These are phyloP conservation scores for Lipomyces sp. DNA, from an alignment of 805 yeast genomes.

Conservation along the genomic window DNA sequence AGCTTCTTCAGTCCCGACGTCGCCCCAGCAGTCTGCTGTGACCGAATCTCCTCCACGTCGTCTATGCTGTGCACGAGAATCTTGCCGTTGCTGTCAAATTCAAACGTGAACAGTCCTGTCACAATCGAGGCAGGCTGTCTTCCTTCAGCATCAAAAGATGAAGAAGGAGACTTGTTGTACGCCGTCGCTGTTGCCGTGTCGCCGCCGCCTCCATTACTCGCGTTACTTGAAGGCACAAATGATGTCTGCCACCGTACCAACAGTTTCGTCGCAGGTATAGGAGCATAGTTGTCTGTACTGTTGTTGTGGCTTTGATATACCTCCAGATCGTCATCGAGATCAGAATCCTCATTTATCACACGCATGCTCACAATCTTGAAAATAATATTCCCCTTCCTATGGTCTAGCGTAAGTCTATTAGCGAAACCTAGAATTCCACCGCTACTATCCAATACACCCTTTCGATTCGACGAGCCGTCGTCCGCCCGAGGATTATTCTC, in stretches of 20 bases:
- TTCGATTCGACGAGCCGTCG: neutral
- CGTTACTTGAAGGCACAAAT: slow-evolving; percentile 7
- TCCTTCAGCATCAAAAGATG: neutral
- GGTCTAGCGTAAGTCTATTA: slow-evolving; percentile 6
- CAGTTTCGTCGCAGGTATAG: slow-evolving; percentile 11
- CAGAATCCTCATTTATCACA: slow-evolving; percentile 5
- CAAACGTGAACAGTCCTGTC: slow-evolving; percentile 26
- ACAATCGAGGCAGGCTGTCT: slow-evolving; percentile 7
- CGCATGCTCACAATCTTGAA: slow-evolving; percentile 26
- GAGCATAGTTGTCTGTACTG: neutral
- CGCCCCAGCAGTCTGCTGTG: slow-evolving; percentile 3
- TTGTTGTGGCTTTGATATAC: neutral
- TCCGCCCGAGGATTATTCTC: neutral
- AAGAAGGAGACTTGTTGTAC: too few relatives aligned
- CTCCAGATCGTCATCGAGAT: neutral
- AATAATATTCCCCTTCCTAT: slow-evolving; percentile 11
- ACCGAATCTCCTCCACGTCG: slow-evolving; percentile 22
- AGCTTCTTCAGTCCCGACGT: slow-evolving; percentile 8
- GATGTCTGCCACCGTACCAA: slow-evolving; percentile 24
- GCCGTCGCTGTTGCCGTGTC: too few relatives aligned
- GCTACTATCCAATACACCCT: neutral
- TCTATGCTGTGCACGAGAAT: slow-evolving; percentile 25
- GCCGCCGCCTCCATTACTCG: too few relatives aligned
- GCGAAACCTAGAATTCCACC: neutral
- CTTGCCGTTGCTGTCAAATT: slow-evolving; percentile 22